Conservation (phyloP, 257 asterid genomes). For the Osmanthus fragrans region DNA sequence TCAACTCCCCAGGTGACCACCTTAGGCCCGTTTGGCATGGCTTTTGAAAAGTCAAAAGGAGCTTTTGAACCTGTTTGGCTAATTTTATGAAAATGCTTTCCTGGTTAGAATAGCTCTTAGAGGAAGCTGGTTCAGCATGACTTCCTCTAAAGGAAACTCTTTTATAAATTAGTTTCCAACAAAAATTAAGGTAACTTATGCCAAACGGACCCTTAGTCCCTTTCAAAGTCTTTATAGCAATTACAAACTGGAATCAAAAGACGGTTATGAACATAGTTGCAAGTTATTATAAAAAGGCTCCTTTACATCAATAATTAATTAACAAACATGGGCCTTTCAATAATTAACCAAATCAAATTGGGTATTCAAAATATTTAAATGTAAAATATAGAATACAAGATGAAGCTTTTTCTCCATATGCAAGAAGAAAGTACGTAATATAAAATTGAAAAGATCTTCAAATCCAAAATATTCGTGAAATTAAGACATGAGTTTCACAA, state of each 20-base stretch:
- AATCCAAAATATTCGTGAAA: slow-evolving; percentile 10
- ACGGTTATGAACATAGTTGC: background rate
- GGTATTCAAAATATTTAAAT: slow-evolving; percentile 3
- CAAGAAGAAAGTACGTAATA: background rate
- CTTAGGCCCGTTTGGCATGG: no score
- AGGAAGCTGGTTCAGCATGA: no score
- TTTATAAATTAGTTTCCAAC: no score
- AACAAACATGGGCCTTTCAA: slow-evolving; percentile 5
- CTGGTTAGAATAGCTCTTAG: no score
- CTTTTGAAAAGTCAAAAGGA: no score
- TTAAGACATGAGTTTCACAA: background rate
- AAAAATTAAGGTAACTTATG: no score
- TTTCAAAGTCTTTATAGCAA: background rate
- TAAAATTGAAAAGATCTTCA: background rate
- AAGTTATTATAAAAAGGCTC: background rate
- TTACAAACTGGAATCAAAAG: background rate
- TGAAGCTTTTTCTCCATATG: background rate
- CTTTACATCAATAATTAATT: slow-evolving; percentile 1
- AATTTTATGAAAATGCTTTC: no score
- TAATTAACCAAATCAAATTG: slow-evolving; percentile 11
- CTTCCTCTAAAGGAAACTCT: no score
- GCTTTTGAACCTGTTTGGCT: no score
- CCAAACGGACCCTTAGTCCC: no score
- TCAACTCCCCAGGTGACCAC: background rate
- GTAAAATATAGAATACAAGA: background rate